These are phyloP conservation scores for Saccharomycopsis amapae DNA, from an alignment of 805 yeast species.

Conservation along the genomic window DNA sequence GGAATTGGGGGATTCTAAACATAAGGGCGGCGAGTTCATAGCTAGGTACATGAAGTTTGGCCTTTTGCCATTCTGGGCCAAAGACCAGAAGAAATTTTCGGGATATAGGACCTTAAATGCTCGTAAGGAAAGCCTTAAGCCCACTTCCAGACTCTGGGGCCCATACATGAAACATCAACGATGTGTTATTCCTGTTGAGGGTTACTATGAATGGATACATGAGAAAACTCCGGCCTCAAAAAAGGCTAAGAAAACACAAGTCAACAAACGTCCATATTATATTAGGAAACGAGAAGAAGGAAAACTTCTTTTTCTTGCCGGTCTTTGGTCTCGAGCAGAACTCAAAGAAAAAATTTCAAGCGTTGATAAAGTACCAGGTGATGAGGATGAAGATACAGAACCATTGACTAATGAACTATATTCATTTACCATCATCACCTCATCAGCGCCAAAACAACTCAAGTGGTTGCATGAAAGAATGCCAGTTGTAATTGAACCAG, in stretches of 20 bases:
- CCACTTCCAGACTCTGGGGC: conserved; percentile 51
- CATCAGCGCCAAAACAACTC: conserved; percentile 54
- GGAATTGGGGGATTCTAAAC: too few species aligned
- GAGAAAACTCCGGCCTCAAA: conserved; percentile 8
- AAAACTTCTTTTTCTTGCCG: conserved; percentile 59
- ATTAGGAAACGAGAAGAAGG: conserved; percentile 43
- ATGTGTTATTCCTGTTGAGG: conserved; percentile 73
- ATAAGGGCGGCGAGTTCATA: conserved; percentile 25
- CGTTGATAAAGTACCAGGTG: conserved; percentile 26
- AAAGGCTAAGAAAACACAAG: conserved; percentile 25
- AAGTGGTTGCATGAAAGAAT: conserved; percentile 70
- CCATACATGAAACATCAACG: conserved; percentile 36
- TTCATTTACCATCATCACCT: conserved; percentile 68
- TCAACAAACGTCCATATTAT: conserved; percentile 56
- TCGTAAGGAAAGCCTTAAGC: conserved; percentile 51
- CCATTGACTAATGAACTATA: conserved; percentile 25
- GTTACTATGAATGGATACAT: conserved; percentile 77
- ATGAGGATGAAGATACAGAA: conserved; percentile 23
- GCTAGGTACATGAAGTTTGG: conserved; percentile 72
- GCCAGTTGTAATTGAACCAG: conserved; percentile 65
- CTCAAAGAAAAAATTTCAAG: conserved; percentile 3
- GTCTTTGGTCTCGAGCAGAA: conserved; percentile 33
- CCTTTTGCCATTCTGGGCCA: conserved; percentile 61
- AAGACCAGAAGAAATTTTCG: conserved; percentile 29
- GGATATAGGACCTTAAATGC: conserved; percentile 62